A percentile compares a stretch with the other conserved stretches of the same genome.
phyloP scores from a whole-genome alignment of 208 protist genomes.

The Strigomonas culicis region DNA sequence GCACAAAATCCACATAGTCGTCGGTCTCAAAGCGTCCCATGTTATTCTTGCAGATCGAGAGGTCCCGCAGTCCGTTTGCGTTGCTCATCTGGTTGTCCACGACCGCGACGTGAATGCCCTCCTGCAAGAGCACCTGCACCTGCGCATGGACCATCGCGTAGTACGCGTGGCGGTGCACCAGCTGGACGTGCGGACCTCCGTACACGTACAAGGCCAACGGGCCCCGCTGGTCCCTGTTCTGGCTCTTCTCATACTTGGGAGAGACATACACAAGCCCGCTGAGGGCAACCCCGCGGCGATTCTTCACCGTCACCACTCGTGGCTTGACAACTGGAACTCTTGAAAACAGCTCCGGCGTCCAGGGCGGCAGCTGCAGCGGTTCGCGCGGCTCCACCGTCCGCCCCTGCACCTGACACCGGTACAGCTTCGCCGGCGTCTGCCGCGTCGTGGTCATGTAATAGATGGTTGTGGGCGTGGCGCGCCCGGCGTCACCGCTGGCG shows the following conservation, averaged over 20 bases:
- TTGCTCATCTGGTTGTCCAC: conserved; percentile 88
- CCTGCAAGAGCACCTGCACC: conserved; percentile 61
- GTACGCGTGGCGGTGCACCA: conserved; percentile 69
- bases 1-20: conserved; percentile 75
- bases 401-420: conserved; percentile 21
- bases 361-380: conserved; percentile 1
- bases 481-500: conserved; percentile 58
- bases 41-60: conserved; percentile 81
- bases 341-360: conserved; percentile 5
- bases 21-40: conserved; percentile 82
- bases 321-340: conserved; percentile 34
- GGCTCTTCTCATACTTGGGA: conserved; percentile 12
- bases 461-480: conserved; percentile 24
- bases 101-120: conserved; percentile 75
- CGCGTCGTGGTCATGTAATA: conserved; percentile 57
- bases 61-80: conserved; percentile 69
- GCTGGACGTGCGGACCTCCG: conserved; percentile 86
- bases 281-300: conserved; percentile 61
- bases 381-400: neutral
- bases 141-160: conserved; percentile 30
- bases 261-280: conserved; percentile 66
- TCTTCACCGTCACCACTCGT: conserved; percentile 50
- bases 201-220: conserved; percentile 83
- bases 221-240: conserved; percentile 9
- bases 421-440: conserved; percentile 39